Evolutionary conservation across 257 asterid genomes (phyloP).

Genomic region (Mentha longifolia): DNA sequence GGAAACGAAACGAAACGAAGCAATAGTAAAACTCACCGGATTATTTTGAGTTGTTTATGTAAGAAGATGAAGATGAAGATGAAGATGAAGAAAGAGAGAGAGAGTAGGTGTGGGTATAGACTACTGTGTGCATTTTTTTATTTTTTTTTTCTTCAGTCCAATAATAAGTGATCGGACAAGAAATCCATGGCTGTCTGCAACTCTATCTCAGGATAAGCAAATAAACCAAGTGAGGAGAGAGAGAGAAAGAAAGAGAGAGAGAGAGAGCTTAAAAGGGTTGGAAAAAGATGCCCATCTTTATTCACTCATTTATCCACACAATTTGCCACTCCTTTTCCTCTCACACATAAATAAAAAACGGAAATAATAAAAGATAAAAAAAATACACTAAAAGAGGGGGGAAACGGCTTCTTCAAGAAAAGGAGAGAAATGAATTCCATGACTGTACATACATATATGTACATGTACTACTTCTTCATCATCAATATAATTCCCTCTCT

Average conservation of each 20-base stretch:
- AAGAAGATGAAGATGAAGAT: background rate
- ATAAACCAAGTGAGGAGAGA: constrained; percentile 38
- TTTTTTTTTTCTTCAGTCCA: constrained; percentile 28
- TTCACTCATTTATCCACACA: constrained; percentile 62
- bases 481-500: background rate
- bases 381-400: background rate
- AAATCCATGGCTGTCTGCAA: constrained; percentile 45
- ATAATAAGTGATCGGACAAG: constrained; percentile 32
- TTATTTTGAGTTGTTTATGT: background rate
- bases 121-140: constrained; percentile 10
- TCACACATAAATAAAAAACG: constrained; percentile 17
- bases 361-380: background rate
- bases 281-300: constrained; percentile 63
- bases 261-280: constrained; percentile 55
- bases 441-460: constrained; percentile 12
- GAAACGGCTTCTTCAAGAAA: constrained; percentile 33
- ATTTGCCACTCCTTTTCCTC: constrained; percentile 22
- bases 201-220: constrained; percentile 49
- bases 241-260: constrained; percentile 41
- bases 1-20: background rate
- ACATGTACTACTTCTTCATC: constrained; percentile 12
- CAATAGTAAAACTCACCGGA: background rate
- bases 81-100: background rate
- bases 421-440: constrained; percentile 21
- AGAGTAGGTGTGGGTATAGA: constrained; percentile 16